Conservation (phyloP, 2,329 filamentous ascomycete genomes). For the Fusarium marasasianum region DNA sequence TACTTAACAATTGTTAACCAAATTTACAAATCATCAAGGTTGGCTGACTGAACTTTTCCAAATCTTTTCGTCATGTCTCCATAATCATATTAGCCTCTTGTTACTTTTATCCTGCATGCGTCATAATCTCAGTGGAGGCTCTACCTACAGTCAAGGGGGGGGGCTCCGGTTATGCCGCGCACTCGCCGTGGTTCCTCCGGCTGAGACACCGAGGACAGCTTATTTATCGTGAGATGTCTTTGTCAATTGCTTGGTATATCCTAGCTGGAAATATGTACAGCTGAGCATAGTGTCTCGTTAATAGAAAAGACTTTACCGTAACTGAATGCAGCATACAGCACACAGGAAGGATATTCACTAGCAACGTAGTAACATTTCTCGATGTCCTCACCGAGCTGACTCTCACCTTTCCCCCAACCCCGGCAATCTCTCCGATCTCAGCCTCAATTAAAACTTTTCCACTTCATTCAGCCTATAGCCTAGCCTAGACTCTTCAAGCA, state of each 20-base stretch:
- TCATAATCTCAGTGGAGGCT: slow-evolving; percentile 13
- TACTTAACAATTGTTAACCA: background rate
- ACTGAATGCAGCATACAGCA: background rate
- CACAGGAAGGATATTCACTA: background rate
- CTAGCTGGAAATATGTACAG: background rate
- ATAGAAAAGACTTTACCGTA: background rate
- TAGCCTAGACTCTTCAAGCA: background rate
- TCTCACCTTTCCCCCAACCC: background rate
- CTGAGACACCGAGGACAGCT: slow-evolving; percentile 1
- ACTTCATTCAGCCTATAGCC: background rate
- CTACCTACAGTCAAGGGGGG: background rate
- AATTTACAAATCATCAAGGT: slow-evolving; percentile 33
- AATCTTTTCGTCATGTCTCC: slow-evolving; percentile 35
- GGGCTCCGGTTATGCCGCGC: slow-evolving; percentile 10
- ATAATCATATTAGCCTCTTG: slow-evolving; percentile 20
- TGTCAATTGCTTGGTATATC: background rate
- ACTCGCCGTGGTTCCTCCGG: slow-evolving; percentile 24
- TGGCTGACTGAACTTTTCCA: slow-evolving; percentile 23
- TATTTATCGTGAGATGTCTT: background rate
- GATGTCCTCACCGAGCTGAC: background rate
- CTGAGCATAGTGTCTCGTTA: background rate
- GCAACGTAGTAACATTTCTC: background rate
- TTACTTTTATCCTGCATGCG: background rate
- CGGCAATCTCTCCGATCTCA: background rate
- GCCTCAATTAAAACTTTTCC: background rate